Evolutionary conservation across 495 filamentous ascomycete species (phyloP), one percentile per base, ranked within the genome.

Genomic region (Pyrenula massariospora): DNA sequence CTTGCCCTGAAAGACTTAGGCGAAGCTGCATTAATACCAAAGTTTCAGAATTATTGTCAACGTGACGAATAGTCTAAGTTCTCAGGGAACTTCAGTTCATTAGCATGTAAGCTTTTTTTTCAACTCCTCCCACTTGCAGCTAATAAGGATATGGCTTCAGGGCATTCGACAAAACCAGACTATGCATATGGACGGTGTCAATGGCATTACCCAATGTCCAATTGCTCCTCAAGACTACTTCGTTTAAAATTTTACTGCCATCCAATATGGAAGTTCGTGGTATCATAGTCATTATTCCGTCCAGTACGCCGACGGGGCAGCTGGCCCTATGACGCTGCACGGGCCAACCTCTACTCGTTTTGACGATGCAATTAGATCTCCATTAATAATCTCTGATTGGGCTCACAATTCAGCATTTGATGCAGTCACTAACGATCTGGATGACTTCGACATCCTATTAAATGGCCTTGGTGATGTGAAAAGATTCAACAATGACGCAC

Each of bases 201-300:
- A 62, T 22, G 10, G 21, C 0, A 57, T 72, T 15, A 67, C 68
- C 0, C 63, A 70, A 55, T 70, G 68, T 57, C 63, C 67, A 0
- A 62, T 67, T 51, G 57, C 67, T 1, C 66, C 68, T 5, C 65
- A 63, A 0, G 53, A 62, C 0, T 49, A 57, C 0, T 61, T 67
- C 25, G 81, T 75, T 0, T 84, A 85, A 60, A 73, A 61, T 23
- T 84, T 77, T 54, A 64, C 66, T 22, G 78, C 71, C 0, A 69
- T 62, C 0, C 76, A 66, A 61, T 85, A 86, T 58, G 84, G 83
- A 1, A 77, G 76, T 0, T 69, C 75, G 3, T 86, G 81, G 82
- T 86, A 84, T 54, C 84, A 85, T 60, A 74, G 69, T 25, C 84
- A 86, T 61, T 82, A 77, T 59, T 72, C 70, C 11, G 64, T 77